Conservation (phyloP, 2,329 filamentous ascomycete genomes). For the Colletotrichum simmondsii region DNA sequence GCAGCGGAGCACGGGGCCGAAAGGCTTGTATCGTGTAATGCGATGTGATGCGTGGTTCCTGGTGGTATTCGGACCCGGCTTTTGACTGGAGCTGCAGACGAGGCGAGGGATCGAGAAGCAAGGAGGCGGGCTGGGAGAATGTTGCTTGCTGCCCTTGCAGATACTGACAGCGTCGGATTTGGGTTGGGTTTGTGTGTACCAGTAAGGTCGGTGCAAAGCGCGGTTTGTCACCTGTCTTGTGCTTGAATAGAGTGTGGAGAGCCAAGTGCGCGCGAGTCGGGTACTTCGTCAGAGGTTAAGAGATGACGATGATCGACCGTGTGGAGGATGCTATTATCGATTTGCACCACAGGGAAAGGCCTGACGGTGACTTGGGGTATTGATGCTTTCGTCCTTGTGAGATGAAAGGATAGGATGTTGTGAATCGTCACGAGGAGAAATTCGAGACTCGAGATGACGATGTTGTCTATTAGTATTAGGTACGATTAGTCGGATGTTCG, state of each 20-base stretch:
- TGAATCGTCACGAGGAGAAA: slow-evolving; percentile 20
- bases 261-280: slow-evolving; percentile 24
- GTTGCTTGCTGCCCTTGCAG: slow-evolving; percentile 17
- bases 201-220: neutral
- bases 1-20: slow-evolving; percentile 10
- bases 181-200: neutral
- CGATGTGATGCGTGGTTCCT: slow-evolving; percentile 2
- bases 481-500: slow-evolving; percentile 1
- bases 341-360: slow-evolving; percentile 9
- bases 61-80: slow-evolving; percentile 1
- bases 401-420: slow-evolving; percentile 3
- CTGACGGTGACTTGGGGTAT: slow-evolving; percentile 2
- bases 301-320: neutral
- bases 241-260: slow-evolving; percentile 27
- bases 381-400: slow-evolving; percentile 13
- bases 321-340: neutral
- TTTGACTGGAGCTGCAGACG: slow-evolving; percentile 9
- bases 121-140: neutral
- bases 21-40: slow-evolving; percentile 24
- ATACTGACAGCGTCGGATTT: neutral
- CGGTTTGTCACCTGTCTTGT: neutral
- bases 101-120: slow-evolving; percentile 10
- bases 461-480: slow-evolving; percentile 5
- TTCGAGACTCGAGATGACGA: slow-evolving; percentile 31
- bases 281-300: slow-evolving; percentile 28